These are phyloP conservation scores for Fusarium vanettenii DNA, from an alignment of 2,329 filamentous ascomycete species.

Conservation along the genomic window DNA sequence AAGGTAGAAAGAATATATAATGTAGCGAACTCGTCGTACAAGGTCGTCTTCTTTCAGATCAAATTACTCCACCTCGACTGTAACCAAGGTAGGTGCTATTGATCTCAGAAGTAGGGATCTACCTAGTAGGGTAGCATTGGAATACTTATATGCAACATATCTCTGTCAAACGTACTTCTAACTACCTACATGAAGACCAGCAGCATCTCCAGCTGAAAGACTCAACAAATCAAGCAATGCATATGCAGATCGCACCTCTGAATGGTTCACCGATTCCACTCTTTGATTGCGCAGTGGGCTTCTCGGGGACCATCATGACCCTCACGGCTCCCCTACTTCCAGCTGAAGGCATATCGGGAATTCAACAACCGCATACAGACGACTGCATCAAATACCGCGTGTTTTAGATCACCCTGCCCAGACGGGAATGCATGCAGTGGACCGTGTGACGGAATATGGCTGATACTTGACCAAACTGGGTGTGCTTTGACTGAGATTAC, in stretches of 20 bases:
- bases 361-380: neutral
- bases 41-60: neutral
- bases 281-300: neutral
- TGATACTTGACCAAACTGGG: neutral
- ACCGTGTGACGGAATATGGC: neutral
- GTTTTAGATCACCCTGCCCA: neutral
- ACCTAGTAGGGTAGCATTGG: neutral
- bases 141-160: neutral
- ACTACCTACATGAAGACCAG: neutral
- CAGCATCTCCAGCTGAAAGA: neutral
- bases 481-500: neutral
- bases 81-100: neutral
- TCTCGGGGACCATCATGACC: neutral
- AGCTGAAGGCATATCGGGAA: neutral
- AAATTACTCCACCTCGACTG: neutral
- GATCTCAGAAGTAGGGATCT: neutral
- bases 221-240: neutral
- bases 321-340: neutral
- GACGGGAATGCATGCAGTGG: neutral
- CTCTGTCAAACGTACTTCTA: neutral
- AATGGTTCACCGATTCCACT: neutral
- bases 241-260: neutral
- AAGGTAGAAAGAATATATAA: neutral
- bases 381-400: neutral
- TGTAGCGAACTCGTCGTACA: neutral